Conservation (phyloP, 2,329 filamentous ascomycete species). For the Phyllosticta ampelicida region DNA sequence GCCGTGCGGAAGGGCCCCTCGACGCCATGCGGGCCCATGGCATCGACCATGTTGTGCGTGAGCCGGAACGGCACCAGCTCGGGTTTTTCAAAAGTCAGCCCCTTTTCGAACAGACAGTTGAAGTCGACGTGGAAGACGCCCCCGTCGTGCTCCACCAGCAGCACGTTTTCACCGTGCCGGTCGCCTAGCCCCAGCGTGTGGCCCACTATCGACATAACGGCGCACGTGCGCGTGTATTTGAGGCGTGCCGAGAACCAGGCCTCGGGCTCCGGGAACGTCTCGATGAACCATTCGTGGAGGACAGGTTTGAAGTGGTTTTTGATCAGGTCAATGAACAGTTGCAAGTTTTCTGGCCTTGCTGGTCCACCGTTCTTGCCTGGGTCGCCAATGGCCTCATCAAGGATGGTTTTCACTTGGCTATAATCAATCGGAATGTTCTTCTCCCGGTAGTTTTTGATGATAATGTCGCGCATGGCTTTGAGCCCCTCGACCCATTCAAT, state of each 20-base stretch:
- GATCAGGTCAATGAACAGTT: conserved; percentile 57
- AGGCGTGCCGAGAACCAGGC: conserved; percentile 85
- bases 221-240: conserved; percentile 83
- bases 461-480: conserved; percentile 84
- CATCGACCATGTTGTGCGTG: conserved; percentile 97
- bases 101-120: conserved; percentile 98
- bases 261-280: conserved; percentile 86
- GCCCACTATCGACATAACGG: conserved; percentile 99
- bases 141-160: conserved; percentile 86
- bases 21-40: conserved; percentile 89
- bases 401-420: conserved; percentile 45
- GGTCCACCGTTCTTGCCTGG: neutral
- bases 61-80: conserved; percentile 92
- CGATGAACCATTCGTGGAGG: conserved; percentile 88
- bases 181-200: conserved; percentile 90
- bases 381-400: conserved; percentile 52
- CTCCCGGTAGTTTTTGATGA: conserved; percentile 66
- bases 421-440: conserved; percentile 62
- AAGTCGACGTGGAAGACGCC: conserved; percentile 97
- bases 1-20: conserved; percentile 86
- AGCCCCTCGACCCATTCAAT: conserved; percentile 98
- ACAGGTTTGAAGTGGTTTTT: conserved; percentile 64
- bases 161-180: conserved; percentile 92
- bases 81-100: conserved; percentile 85
- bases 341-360: conserved; percentile 48